Evolutionary conservation across 2,329 filamentous ascomycete genomes (phyloP).

Genomic region (Diaporthe eres): DNA sequence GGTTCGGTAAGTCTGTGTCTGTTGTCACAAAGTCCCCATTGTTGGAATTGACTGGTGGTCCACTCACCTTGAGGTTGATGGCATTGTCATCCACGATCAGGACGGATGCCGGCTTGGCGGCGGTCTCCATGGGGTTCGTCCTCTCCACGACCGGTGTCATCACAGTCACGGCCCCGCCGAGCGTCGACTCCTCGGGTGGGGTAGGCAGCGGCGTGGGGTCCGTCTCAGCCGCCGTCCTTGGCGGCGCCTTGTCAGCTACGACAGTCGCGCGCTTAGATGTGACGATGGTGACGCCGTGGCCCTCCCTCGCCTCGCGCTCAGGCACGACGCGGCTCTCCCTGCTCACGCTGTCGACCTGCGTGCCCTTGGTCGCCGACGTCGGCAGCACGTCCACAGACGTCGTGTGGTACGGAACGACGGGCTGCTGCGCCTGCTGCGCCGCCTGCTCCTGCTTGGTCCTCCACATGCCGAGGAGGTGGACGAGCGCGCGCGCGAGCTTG

Average conservation of each 20-base stretch:
- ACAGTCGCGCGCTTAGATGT: slow-evolving; percentile 4
- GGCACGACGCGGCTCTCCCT: background rate
- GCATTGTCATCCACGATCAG: slow-evolving; percentile 59
- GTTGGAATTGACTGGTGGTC: no score
- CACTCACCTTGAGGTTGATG: slow-evolving; percentile 53
- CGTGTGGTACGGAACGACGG: background rate
- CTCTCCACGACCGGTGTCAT: background rate
- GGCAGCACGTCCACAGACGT: slow-evolving; percentile 5
- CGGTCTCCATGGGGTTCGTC: background rate
- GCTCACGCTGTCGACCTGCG: background rate
- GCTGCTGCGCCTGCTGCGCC: background rate
- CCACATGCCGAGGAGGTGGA: slow-evolving; percentile 41
- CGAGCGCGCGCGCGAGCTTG: slow-evolving; percentile 53
- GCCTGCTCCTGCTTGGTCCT: slow-evolving; percentile 34
- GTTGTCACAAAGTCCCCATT: no score
- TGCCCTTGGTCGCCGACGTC: slow-evolving; percentile 5
- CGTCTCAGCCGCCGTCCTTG: background rate
- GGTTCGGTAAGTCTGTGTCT: background rate
- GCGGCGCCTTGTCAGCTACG: background rate
- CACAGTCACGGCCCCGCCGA: slow-evolving; percentile 4
- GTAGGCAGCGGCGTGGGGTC: slow-evolving; percentile 27
- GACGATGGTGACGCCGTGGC: slow-evolving; percentile 11
- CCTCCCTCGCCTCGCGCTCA: background rate
- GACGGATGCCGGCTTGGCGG: slow-evolving; percentile 37
- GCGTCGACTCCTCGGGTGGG: slow-evolving; percentile 30